phyloP scores from a whole-genome alignment of 192 early-diverging fungal species.

The Umbelopsis ramanniana region DNA sequence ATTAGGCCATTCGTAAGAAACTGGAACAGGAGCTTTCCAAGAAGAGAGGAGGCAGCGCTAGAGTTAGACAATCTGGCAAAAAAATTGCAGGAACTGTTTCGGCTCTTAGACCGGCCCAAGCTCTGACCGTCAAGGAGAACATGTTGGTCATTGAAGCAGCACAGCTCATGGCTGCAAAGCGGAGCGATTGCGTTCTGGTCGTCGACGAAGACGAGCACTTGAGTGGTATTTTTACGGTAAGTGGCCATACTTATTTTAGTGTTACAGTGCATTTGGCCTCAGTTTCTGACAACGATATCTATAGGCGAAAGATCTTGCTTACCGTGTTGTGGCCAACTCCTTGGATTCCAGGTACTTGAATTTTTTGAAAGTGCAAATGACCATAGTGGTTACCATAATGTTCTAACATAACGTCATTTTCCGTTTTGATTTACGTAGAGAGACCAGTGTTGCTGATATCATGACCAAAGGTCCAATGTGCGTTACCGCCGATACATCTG shows the following conservation, averaged over 20 bases:
- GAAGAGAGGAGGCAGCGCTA: constrained; percentile 46
- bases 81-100: constrained; percentile 85
- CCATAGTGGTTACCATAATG: not conserved
- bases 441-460: constrained; percentile 79
- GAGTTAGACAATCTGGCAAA: constrained; percentile 31
- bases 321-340: constrained; percentile 85
- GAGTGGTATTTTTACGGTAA: constrained; percentile 88
- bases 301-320: constrained; percentile 93
- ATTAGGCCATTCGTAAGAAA: constrained; percentile 68
- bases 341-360: constrained; percentile 39
- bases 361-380: not conserved
- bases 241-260: not conserved
- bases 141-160: constrained; percentile 80
- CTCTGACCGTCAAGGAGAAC: constrained; percentile 82
- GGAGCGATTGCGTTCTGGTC: constrained; percentile 92
- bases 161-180: constrained; percentile 98
- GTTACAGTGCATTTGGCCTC: not conserved
- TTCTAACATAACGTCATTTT: constrained; percentile 51
- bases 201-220: constrained; percentile 93
- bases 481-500: constrained; percentile 80
- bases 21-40: constrained; percentile 73
- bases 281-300: not conserved
- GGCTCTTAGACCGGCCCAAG: constrained; percentile 81
- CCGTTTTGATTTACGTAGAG: constrained; percentile 39
- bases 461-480: constrained; percentile 93